Percentiles rank a stretch among this genome's conserved stretches.
phyloP scores from a whole-genome alignment of 1,139 yeast genomes.

The Diutina pseudorugosa region DNA sequence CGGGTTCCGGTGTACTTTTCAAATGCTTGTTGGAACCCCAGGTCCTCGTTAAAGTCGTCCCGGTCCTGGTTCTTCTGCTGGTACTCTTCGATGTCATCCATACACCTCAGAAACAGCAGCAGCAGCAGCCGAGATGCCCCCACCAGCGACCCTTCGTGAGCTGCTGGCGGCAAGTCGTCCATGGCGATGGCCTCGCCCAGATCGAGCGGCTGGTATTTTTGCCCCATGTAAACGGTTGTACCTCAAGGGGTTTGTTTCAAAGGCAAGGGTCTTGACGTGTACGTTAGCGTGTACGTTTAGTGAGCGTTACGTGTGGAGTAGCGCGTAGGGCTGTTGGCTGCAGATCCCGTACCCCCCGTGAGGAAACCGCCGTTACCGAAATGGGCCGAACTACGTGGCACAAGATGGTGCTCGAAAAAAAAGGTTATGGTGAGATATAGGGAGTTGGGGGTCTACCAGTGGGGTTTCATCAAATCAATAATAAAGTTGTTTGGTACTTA shows the following conservation, averaged over 20 bases:
- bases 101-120: constrained; percentile 11
- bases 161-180: not conserved
- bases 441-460: too few species aligned
- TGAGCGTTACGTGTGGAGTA: not conserved
- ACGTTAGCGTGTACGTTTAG: not conserved
- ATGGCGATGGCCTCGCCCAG: not conserved
- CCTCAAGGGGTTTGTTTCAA: too few species aligned
- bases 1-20: constrained; percentile 11
- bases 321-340: not conserved
- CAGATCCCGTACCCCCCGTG: not conserved
- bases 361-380: not conserved
- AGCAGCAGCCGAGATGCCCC: not conserved
- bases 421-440: too few species aligned
- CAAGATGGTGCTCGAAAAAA: too few species aligned
- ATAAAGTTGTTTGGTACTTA: too few species aligned
- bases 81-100: constrained; percentile 18
- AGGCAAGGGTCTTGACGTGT: not conserved
- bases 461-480: too few species aligned
- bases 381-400: not conserved
- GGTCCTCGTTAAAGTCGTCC: constrained; percentile 15
- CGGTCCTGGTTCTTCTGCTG: constrained; percentile 7
- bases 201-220: not conserved
- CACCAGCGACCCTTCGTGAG: constrained; percentile 9
- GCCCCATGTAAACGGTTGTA: not conserved
- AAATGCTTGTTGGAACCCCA: constrained; percentile 15